Evolutionary conservation across 2,329 filamentous ascomycete genomes (phyloP).

Genomic region (Fusarium sp.): DNA sequence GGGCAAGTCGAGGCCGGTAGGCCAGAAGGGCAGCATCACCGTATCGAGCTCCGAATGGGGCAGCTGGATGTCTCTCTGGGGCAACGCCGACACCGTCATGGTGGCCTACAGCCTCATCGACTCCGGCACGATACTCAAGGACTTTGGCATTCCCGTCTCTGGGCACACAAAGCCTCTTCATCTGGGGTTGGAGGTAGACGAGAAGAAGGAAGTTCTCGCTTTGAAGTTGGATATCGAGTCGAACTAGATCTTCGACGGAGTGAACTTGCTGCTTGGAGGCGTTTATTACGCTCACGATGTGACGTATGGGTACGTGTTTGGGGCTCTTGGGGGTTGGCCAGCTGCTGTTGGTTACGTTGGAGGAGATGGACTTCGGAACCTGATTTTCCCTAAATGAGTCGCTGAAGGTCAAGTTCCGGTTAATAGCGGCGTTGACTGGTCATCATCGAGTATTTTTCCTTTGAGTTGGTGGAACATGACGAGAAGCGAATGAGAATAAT

Average conservation of each 20-base stretch:
- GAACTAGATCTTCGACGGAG: not conserved
- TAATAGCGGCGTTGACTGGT: not conserved
- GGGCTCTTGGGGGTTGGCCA: not conserved
- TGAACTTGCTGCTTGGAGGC: not conserved
- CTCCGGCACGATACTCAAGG: not conserved
- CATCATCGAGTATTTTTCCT: not conserved
- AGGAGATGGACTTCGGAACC: not conserved
- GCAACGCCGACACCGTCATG: not conserved
- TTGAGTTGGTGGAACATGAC: not conserved
- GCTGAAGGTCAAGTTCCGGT: not conserved
- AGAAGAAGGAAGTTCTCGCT: not conserved
- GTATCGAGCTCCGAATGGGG: not conserved
- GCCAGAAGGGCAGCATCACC: not conserved
- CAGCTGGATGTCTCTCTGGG: not conserved
- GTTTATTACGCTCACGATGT: not conserved
- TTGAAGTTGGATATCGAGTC: not conserved
- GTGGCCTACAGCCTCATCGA: not conserved
- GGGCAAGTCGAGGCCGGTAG: not conserved
- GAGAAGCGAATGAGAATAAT: not conserved
- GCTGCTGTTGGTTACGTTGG: not conserved
- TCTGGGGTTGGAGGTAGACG: not conserved
- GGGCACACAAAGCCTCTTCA: not conserved
- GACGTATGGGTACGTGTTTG: not conserved
- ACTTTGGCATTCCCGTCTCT: not conserved
- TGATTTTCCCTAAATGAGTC: not conserved